phyloP scores from a whole-genome alignment of 2,329 filamentous ascomycete species.

The Pseudophaeomoniella oleicola region DNA sequence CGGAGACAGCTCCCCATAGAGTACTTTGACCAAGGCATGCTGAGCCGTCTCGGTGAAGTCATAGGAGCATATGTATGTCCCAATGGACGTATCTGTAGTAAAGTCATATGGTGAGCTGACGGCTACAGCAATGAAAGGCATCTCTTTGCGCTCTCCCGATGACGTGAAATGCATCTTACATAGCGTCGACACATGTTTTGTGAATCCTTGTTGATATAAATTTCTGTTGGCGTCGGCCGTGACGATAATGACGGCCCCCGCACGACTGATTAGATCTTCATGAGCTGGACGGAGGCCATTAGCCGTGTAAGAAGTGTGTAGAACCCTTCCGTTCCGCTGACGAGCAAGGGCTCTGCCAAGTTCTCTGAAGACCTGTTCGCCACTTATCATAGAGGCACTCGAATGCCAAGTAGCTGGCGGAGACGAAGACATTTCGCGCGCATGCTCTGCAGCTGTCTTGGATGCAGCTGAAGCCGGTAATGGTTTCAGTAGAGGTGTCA shows the following conservation, averaged over 20 bases:
- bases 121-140: constrained; percentile 77
- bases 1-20: constrained; percentile 60
- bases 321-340: constrained; percentile 67
- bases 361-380: constrained; percentile 83
- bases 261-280: constrained; percentile 79
- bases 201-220: constrained; percentile 84
- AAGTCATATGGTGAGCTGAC: constrained; percentile 96
- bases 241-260: constrained; percentile 75
- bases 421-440: constrained; percentile 30
- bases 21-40: constrained; percentile 64
- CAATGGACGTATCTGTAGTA: constrained; percentile 77
- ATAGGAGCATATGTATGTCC: constrained; percentile 88
- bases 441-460: constrained; percentile 34
- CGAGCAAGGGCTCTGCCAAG: constrained; percentile 77
- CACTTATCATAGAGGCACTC: constrained; percentile 62
- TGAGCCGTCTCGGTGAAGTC: constrained; percentile 91
- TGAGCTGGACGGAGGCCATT: constrained; percentile 87
- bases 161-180: constrained; percentile 38
- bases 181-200: constrained; percentile 92
- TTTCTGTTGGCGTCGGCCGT: constrained; percentile 92
- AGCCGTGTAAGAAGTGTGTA: constrained; percentile 90
- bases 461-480: constrained; percentile 79
- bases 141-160: constrained; percentile 39
- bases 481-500: constrained; percentile 83
- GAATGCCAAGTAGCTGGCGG: constrained; percentile 35